Base-by-base conservation (phyloP, 2,329 filamentous ascomycete genomes). In the Lecanicillium sp. region DNA sequence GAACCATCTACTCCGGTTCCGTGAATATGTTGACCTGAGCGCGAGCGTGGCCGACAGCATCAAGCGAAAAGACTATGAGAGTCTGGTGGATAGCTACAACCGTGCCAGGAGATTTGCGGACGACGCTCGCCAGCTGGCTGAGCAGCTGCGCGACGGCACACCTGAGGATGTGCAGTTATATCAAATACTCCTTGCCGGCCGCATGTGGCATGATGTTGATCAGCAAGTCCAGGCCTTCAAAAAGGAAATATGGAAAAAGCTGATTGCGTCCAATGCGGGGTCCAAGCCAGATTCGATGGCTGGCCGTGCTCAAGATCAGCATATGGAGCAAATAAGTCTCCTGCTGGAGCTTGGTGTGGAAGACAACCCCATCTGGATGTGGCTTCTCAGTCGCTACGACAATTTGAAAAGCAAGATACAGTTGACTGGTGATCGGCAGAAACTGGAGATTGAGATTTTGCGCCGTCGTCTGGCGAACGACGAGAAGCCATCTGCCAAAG, bases 341-440 rank as follows among this genome's bases (percentile, higher is more conserved):
- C 71, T 98, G 38, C 66, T 98, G n/a, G 90, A 98, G 59, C 69
- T 98, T 15, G 94, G 92, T 6, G 88, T 95, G 3, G 84, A 94
- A 9, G 88, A 97, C 43, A 98, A 94, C 51, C 92, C 92, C 2
- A 94, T 98, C 45, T 95, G 87, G 86, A 75, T 94, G 10, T 98
- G 92, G 89, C 77, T 98, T 18, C 68, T 90, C 40, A 95, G 87
- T 53, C 81, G 87, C 33, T 94, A 89, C 55, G 87, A 95, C 47
- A 81, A 89, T 53, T 71, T 98, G 40, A 96, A 92, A 60, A 80
- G 80, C 47, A 94, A 86, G 56, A 90, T 97, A 38, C 77, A 79
- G 30, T 70, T 75, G 1, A 84, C 81, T 12, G 87, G 87, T 37
- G 88, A 97, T 46, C 79, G 88, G n/a, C 82, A 84, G 37, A 86